Conservation (phyloP, 2,329 filamentous ascomycete species). For the Fonsecaea nubica region DNA sequence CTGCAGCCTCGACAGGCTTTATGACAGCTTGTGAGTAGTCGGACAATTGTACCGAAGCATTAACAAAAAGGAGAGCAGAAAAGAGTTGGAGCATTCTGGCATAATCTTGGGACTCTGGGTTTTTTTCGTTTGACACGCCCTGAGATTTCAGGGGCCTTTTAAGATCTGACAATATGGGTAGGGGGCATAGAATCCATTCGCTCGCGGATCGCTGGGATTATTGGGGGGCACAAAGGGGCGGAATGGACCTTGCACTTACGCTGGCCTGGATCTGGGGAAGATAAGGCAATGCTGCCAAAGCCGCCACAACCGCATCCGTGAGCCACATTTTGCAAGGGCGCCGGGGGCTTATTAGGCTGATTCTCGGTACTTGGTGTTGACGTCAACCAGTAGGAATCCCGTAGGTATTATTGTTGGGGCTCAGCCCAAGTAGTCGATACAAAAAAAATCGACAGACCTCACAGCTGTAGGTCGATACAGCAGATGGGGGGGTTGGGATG, state of each 20-base stretch:
- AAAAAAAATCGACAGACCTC: not conserved
- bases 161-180: constrained; percentile 1
- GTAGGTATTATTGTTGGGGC: not conserved
- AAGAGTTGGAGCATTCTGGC: constrained; percentile 25
- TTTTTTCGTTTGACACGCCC: not conserved
- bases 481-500: not conserved
- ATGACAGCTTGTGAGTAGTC: constrained; percentile 34
- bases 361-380: constrained; percentile 22
- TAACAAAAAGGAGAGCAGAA: constrained; percentile 30
- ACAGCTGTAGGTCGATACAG: not conserved
- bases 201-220: constrained; percentile 8
- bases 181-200: constrained; percentile 10
- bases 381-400: constrained; percentile 19
- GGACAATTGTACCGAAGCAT: constrained; percentile 26
- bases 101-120: not conserved
- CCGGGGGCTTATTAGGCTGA: constrained; percentile 20
- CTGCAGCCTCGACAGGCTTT: constrained; percentile 34
- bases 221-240: not conserved
- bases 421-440: constrained; percentile 6
- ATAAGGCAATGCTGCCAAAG: constrained; percentile 27
- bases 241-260: constrained; percentile 26
- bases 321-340: constrained; percentile 30
- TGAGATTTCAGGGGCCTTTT: not conserved
- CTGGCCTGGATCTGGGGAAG: constrained; percentile 24
- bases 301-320: constrained; percentile 29